Conservation (phyloP, 345 rosid genomes). For the Lepidium africanum region DNA sequence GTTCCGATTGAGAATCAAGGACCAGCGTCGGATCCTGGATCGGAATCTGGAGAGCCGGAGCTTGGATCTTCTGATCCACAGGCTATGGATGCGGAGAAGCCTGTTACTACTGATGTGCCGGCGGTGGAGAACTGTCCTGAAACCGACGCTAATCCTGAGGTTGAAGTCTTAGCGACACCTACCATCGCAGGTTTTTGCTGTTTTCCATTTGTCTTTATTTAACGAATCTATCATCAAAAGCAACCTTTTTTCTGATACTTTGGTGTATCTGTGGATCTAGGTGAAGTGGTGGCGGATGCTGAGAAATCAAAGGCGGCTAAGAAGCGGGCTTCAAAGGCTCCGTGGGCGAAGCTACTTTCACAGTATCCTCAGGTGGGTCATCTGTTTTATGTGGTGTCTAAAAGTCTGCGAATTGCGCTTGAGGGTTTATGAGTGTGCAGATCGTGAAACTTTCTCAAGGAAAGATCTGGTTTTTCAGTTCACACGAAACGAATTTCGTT, state of each 20-base stretch:
- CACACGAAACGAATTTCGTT: background rate
- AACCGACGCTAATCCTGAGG: conserved; percentile 34
- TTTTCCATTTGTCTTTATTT: conserved; percentile 16
- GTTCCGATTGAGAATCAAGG: conserved; percentile 32
- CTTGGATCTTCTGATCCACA: conserved; percentile 64
- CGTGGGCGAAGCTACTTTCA: conserved; percentile 92
- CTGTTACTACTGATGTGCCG: conserved; percentile 27
- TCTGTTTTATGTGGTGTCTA: background rate
- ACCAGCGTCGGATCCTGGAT: conserved; percentile 45
- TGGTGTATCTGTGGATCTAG: conserved; percentile 30
- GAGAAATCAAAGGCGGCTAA: conserved; percentile 24
- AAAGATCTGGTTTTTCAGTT: conserved; percentile 13
- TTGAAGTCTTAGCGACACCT: conserved; percentile 44
- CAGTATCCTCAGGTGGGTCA: conserved; percentile 66
- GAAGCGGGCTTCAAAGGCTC: conserved; percentile 39
- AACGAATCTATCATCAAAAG: background rate
- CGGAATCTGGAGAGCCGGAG: conserved; percentile 49
- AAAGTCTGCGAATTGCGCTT: background rate
- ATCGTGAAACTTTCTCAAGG: background rate
- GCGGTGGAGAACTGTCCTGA: conserved; percentile 40
- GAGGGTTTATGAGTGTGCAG: background rate
- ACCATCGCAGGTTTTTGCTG: conserved; percentile 41
- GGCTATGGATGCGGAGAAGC: conserved; percentile 35
- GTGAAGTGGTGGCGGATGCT: conserved; percentile 27
- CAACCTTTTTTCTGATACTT: background rate